A percentile compares a stretch with the other conserved stretches of the same genome.
phyloP scores from a whole-genome alignment of 2,329 filamentous ascomycete genomes.

The Aureobasidium musti region DNA sequence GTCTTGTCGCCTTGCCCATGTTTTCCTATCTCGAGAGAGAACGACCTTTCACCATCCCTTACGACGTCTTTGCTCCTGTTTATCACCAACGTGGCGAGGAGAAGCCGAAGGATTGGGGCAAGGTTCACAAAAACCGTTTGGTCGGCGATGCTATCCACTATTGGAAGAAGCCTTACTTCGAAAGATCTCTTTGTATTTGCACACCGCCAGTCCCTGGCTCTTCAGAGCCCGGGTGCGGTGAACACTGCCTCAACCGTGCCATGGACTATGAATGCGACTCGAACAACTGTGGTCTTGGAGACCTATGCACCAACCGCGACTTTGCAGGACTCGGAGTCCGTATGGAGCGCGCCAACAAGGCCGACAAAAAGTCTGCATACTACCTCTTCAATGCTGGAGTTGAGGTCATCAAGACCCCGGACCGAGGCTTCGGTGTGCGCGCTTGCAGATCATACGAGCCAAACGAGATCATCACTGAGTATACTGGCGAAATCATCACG shows the following conservation, averaged over 20 bases:
- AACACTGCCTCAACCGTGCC: slow-evolving; percentile 89
- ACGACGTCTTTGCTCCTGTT: slow-evolving; percentile 83
- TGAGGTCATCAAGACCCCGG: slow-evolving; percentile 86
- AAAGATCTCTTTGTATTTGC: slow-evolving; percentile 66
- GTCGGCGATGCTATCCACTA: slow-evolving; percentile 47
- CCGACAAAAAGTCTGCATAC: slow-evolving; percentile 47
- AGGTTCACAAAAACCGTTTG: slow-evolving; percentile 90
- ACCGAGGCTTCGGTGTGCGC: slow-evolving; percentile 88
- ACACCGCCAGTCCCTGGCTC: slow-evolving; percentile 47
- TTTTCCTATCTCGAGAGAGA: slow-evolving; percentile 60
- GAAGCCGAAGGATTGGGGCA: slow-evolving; percentile 90
- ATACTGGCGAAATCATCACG: slow-evolving; percentile 96
- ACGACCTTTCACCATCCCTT: slow-evolving; percentile 81
- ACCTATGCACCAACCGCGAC: slow-evolving; percentile 81
- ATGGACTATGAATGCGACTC: slow-evolving; percentile 98
- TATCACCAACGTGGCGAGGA: slow-evolving; percentile 71
- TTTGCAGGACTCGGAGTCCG: slow-evolving; percentile 79
- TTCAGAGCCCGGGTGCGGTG: slow-evolving; percentile 74
- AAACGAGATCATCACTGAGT: slow-evolving; percentile 97
- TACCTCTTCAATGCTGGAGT: slow-evolving; percentile 91
- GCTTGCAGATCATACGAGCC: slow-evolving; percentile 84
- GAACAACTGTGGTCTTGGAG: slow-evolving; percentile 79
- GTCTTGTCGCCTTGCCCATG: slow-evolving; percentile 41
- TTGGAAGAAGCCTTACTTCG: slow-evolving; percentile 39
- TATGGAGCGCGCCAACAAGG: slow-evolving; percentile 53